Evolutionary conservation across 2,329 filamentous ascomycete species (phyloP).

Genomic region (Diaporthe amygdali): DNA sequence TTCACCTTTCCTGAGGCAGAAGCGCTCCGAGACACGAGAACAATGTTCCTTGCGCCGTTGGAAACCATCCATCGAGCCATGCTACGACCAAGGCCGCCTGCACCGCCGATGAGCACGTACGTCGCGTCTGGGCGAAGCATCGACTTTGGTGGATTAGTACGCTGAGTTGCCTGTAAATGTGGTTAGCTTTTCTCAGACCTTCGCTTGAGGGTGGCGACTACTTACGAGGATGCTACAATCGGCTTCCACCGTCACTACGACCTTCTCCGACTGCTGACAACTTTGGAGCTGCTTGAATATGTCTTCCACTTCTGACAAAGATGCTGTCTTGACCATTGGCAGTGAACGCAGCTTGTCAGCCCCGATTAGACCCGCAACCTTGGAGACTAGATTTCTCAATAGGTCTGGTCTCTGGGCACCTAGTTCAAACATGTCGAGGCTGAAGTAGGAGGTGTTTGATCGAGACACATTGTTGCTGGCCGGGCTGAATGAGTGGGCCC

Average conservation of each 20-base stretch:
- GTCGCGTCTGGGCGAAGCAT: conserved; percentile 27
- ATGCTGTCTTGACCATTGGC: conserved; percentile 39
- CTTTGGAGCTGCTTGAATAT: conserved; percentile 43
- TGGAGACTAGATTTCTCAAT: conserved; percentile 42
- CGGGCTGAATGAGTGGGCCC: not conserved
- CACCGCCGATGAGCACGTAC: conserved; percentile 34
- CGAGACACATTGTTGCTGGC: not conserved
- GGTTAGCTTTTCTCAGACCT: not conserved
- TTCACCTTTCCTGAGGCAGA: conserved; percentile 7
- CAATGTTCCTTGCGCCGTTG: conserved; percentile 26
- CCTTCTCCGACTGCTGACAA: conserved; percentile 46
- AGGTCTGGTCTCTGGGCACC: conserved; percentile 47
- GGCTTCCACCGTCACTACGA: not conserved
- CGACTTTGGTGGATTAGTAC: not conserved
- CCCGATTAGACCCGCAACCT: conserved; percentile 42
- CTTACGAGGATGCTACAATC: not conserved
- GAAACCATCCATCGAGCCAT: conserved; percentile 30
- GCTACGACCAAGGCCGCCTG: conserved; percentile 33
- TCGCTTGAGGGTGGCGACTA: not conserved
- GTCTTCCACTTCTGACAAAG: conserved; percentile 44
- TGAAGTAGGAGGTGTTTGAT: conserved; percentile 43
- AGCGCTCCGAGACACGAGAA: conserved; percentile 23
- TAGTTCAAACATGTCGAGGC: conserved; percentile 51
- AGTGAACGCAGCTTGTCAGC: conserved; percentile 41
- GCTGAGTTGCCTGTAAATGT: conserved; percentile 17